Percentiles rank a stretch among this genome's conserved stretches.
These are phyloP conservation scores for Fomitopsis betulina DNA, from an alignment of 1,284 basidiomycete genomes.

Conservation along the genomic window DNA sequence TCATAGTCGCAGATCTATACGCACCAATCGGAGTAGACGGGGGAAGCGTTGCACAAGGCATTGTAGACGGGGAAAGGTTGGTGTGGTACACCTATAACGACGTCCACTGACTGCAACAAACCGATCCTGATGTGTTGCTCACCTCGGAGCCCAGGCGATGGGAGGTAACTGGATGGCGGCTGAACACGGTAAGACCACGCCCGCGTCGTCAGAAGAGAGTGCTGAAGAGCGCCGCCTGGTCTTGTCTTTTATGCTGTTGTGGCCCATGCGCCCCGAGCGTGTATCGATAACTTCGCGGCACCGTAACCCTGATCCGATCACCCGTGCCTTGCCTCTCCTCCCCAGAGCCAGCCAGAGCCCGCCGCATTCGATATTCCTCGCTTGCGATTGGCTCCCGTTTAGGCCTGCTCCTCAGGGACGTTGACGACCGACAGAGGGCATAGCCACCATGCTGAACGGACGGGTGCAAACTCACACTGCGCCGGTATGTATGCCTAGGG, in stretches of 20 bases:
- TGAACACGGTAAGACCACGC: not conserved
- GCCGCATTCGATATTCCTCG: not conserved
- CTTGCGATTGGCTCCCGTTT: not conserved
- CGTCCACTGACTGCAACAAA: too few species aligned
- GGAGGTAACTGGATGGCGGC: not conserved
- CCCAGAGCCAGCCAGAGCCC: not conserved
- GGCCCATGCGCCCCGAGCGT: not conserved
- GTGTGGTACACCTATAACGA: not conserved
- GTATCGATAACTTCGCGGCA: not conserved
- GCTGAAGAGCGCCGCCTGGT: not conserved
- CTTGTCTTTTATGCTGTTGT: not conserved
- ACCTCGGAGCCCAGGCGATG: not conserved
- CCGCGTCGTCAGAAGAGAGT: not conserved
- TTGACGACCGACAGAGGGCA: too few species aligned
- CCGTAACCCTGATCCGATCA: slow-evolving; percentile 2
- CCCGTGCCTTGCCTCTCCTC: not conserved
- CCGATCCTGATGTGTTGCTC: not conserved
- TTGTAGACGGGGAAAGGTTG: not conserved
- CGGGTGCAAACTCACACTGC: not conserved
- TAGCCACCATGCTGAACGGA: too few species aligned
- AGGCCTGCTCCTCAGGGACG: not conserved
- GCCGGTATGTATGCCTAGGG: not conserved
- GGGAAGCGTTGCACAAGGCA: not conserved
- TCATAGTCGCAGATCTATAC: not conserved
- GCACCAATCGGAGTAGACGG: not conserved